Base-by-base conservation (phyloP, 2,329 filamentous ascomycete genomes). In the Colletotrichum lentis region DNA sequence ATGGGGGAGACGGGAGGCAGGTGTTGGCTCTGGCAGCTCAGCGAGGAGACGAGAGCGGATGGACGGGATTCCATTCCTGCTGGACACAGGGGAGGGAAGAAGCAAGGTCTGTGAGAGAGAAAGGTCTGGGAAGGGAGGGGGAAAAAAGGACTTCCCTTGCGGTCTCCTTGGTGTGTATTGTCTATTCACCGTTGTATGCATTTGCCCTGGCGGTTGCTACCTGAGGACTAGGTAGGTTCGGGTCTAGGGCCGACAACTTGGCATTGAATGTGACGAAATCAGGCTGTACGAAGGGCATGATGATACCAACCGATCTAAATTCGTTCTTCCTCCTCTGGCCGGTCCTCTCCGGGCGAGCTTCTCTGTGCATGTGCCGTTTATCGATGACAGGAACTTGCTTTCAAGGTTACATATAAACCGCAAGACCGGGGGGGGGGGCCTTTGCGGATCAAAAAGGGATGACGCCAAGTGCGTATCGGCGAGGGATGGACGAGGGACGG, bases 1-100 rank as follows among this genome's bases (percentile, higher is more conserved):
- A 44, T 43, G 6, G 12, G 12, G 18, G 20, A n/a, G 22, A 24
- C 18, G 31, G 20, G 27, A 35, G 31, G 57, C 18, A n/a, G 27
- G 27, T 18, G 27, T 64, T 64, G 54, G 62, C 65, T 68, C 65
- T 68, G 65, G 49, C 24, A 52, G 49, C 49, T 52, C 11, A 16
- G 16, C 7, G 24, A 7, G 12, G 43, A 20, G 20, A 16, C 24
- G 22, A 50, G 46, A 27, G 47, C 47, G 47, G 22, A 10, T 50
- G 47, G 47, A 50, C 20, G 47, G 47, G 47, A 50, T 50, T 50
- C 47, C 47, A 50, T 27, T 50, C 24, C 27, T 31, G 24, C 16
- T n/a, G 24, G 24, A 31, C 24, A 31, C 27, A 7, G 47, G 24
- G 24, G 24, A 49, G 6, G 12, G 12, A 27, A 6, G 14, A 31